A percentile compares a stretch with the other conserved stretches of the same genome.
phyloP scores from a whole-genome alignment of 805 yeast genomes.

The Sugiyamaella qingdaonensis region DNA sequence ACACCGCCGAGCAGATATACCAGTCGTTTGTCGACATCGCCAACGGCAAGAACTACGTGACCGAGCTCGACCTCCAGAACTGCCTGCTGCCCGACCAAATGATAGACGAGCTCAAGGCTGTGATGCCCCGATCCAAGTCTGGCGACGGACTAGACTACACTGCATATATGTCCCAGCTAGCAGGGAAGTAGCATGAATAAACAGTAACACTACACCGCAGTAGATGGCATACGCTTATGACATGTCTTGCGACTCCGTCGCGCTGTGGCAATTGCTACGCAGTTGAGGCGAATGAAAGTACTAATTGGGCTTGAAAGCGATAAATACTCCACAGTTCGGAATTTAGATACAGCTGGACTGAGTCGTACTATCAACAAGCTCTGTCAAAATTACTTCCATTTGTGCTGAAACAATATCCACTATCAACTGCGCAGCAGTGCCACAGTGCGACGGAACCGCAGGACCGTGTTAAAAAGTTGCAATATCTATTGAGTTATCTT shows the following conservation, averaged over 20 bases:
- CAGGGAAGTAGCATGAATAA: conserved; percentile 18
- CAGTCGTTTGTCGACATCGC: conserved; percentile 40
- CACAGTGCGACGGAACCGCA: no score
- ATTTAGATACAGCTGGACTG: no score
- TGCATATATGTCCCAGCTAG: conserved; percentile 39
- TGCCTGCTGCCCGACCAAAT: conserved; percentile 33
- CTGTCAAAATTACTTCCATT: no score
- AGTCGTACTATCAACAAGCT: no score
- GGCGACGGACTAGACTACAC: conserved; percentile 30
- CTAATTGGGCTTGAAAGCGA: no score
- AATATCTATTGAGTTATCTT: no score
- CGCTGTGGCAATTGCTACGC: no score
- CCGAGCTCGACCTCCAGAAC: conserved; percentile 37
- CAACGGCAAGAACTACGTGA: conserved; percentile 37
- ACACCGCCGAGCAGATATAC: conserved; percentile 35
- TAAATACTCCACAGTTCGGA: no score
- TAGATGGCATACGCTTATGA: no score
- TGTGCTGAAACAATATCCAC: neutral
- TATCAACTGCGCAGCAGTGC: neutral
- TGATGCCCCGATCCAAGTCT: conserved; percentile 28
- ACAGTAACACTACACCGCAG: no score
- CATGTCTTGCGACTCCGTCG: neutral
- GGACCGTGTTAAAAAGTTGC: no score
- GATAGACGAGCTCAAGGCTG: conserved; percentile 28
- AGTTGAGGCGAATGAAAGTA: neutral